A percentile compares a stretch with the other conserved stretches of the same genome.
Evolutionary conservation across 2,329 filamentous ascomycete genomes (phyloP).

Genomic region (Cordyceps cateniannulata): DNA sequence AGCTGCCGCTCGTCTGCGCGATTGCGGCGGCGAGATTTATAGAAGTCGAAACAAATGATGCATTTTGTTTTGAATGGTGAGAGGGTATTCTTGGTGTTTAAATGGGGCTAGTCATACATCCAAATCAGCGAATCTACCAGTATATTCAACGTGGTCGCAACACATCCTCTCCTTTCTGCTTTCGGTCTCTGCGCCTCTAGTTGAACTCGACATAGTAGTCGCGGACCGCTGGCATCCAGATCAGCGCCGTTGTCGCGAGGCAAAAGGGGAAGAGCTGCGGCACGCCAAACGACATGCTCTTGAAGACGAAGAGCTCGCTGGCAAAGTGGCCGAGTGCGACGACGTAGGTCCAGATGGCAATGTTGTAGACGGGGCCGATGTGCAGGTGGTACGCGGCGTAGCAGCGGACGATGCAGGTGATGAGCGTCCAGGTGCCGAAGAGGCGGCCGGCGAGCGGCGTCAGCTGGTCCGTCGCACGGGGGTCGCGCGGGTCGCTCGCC

Average conservation of each 20-base stretch:
- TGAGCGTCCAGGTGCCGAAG: slow-evolving; percentile 83
- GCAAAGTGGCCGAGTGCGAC: slow-evolving; percentile 73
- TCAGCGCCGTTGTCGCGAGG: slow-evolving; percentile 42
- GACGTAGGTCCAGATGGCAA: slow-evolving; percentile 75
- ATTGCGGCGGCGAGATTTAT: slow-evolving; percentile 77
- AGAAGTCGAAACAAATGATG: slow-evolving; percentile 44
- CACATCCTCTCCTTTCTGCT: background rate
- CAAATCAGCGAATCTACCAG: background rate
- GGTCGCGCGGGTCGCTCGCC: slow-evolving; percentile 25
- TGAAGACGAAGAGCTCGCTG: slow-evolving; percentile 74
- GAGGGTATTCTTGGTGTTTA: background rate
- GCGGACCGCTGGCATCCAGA: slow-evolving; percentile 64
- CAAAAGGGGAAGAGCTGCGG: slow-evolving; percentile 51
- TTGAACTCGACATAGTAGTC: slow-evolving; percentile 55
- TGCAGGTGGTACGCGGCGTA: slow-evolving; percentile 81
- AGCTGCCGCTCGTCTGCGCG: slow-evolving; percentile 69
- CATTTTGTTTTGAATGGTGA: background rate
- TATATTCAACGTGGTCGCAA: background rate
- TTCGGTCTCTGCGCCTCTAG: slow-evolving; percentile 14
- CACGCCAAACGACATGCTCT: slow-evolving; percentile 59
- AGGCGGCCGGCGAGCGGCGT: slow-evolving; percentile 71
- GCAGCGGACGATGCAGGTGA: slow-evolving; percentile 68
- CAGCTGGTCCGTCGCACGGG: slow-evolving; percentile 51
- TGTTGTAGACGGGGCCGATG: slow-evolving; percentile 66
- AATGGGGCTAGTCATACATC: background rate